Evolutionary conservation across 225 moss, liverwort and hornwort genomes (phyloP), one percentile per base, ranked within the genome.

Genomic region (Pseudoscleropodium purum): DNA sequence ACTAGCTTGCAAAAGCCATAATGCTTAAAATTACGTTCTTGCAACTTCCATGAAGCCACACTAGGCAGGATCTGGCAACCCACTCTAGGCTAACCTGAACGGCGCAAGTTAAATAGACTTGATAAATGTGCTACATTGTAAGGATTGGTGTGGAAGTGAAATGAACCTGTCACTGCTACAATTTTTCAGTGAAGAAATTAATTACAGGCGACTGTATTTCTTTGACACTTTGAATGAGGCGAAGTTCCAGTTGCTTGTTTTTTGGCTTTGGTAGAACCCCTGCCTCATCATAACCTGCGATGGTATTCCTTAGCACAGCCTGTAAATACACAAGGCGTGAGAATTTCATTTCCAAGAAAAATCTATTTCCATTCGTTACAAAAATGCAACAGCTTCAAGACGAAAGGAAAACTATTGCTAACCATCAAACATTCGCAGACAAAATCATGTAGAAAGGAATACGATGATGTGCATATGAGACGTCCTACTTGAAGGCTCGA

Each of bases 401-500:
- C 37, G 37, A 26, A 45, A 83, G 20, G 57, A 18, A 76, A 66
- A 34, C 34, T n/a, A 26, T 14, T 31, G 23, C 39, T 65, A 54
- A 82, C 57, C 52, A 26, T 56, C 63, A 56, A 81, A 74, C 57
- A 41, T 33, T 56, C 24, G 63, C 3, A 15, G 34, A 45, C 6
- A 65, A 36, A 59, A 73, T 52, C 37, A 68, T 34, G 76, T 6
- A n/a, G n/a, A 82, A 87, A 61, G 80, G 60, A 83, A 75, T 43
- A 73, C 11, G 43, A 49, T 66, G 43, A 25, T 57, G 83, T 49
- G 76, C 11, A 85, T 30, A 39, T 18, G 45, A 87, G 81, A 75
- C 75, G 72, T 75, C 92, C 62, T 92, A 99, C 99, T 96, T 99
- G 99, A 60, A 99, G 96, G 91, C 97, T 97, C 21, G 97, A 95